These are phyloP conservation scores for Mortierella sp. DNA, from an alignment of 371 early-diverging fungal species.

Conservation along the genomic window DNA sequence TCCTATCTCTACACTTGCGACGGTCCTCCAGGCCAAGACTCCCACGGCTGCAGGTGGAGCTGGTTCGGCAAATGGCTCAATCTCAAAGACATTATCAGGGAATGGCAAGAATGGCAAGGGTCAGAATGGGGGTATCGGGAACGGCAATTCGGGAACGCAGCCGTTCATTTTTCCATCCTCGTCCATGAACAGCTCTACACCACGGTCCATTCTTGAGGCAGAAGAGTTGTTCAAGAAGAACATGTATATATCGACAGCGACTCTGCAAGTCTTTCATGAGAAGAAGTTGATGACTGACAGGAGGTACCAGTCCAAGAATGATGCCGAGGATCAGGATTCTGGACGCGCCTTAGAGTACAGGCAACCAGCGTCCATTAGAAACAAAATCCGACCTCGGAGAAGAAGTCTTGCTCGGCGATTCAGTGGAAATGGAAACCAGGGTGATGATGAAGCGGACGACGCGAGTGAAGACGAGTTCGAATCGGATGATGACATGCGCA, in stretches of 20 bases:
- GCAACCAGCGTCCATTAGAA: conserved; percentile 39
- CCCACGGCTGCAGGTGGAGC: conserved; percentile 23
- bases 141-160: conserved; percentile 28
- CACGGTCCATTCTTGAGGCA: conserved; percentile 71
- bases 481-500: conserved; percentile 24
- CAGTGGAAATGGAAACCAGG: conserved; percentile 46
- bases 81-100: conserved; percentile 22
- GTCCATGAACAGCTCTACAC: conserved; percentile 60
- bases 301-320: conserved; percentile 35
- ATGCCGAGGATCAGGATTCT: conserved; percentile 46
- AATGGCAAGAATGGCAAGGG: conserved; percentile 36
- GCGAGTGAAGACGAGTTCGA: conserved; percentile 23
- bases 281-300: conserved; percentile 64
- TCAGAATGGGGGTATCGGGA: conserved; percentile 12
- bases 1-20: conserved; percentile 39
- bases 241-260: conserved; percentile 73
- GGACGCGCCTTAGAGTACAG: conserved; percentile 40
- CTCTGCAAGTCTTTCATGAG: conserved; percentile 72
- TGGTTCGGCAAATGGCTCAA: conserved; percentile 2
- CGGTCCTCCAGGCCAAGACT: conserved; percentile 33
- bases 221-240: conserved; percentile 70
- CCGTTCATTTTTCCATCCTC: conserved; percentile 67
- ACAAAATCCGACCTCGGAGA: conserved; percentile 24
- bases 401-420: conserved; percentile 32
- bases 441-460: conserved; percentile 37